A percentile compares a stretch with the other conserved stretches of the same genome.
These are phyloP conservation scores for Perkinsus chesapeaki DNA, from an alignment of 169 alveolate genomes.

Conservation along the genomic window DNA sequence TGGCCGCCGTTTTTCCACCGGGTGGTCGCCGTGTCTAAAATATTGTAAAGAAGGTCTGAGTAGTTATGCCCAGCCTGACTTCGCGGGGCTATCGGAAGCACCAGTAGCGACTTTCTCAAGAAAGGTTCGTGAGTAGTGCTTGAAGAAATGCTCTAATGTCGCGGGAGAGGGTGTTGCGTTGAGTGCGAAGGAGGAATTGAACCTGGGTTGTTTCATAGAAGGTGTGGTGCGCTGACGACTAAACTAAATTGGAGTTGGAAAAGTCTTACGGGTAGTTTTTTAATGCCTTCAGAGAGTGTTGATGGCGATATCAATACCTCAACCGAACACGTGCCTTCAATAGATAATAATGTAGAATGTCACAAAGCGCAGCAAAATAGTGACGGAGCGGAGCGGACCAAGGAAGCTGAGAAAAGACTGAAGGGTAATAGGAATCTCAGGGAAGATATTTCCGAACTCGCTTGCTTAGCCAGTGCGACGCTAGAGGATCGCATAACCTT, in stretches of 20 bases:
- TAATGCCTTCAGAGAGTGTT: not conserved
- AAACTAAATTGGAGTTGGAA: not conserved
- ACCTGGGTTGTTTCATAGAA: not conserved
- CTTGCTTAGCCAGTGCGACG: not conserved
- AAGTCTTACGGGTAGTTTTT: not conserved
- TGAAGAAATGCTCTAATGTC: not conserved
- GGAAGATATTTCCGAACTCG: not conserved
- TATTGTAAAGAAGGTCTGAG: too few relatives aligned
- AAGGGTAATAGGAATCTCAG: not conserved
- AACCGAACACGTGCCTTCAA: too few relatives aligned
- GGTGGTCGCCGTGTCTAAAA: too few relatives aligned
- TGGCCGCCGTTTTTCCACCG: too few relatives aligned
- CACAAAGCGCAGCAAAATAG: too few relatives aligned
- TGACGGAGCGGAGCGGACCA: not conserved
- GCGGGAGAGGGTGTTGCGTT: not conserved
- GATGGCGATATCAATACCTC: not conserved
- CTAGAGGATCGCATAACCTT: not conserved
- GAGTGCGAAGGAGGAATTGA: not conserved
- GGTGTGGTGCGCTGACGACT: not conserved
- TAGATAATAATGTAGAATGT: too few relatives aligned
- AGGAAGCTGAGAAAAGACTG: not conserved
- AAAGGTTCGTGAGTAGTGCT: not conserved
- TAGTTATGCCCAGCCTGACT: too few relatives aligned
- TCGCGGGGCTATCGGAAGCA: too few relatives aligned
- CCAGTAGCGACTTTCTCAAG: not conserved